Base-by-base conservation (phyloP, 2,329 filamentous ascomycete genomes). In the Amylocarpus encephaloides region DNA sequence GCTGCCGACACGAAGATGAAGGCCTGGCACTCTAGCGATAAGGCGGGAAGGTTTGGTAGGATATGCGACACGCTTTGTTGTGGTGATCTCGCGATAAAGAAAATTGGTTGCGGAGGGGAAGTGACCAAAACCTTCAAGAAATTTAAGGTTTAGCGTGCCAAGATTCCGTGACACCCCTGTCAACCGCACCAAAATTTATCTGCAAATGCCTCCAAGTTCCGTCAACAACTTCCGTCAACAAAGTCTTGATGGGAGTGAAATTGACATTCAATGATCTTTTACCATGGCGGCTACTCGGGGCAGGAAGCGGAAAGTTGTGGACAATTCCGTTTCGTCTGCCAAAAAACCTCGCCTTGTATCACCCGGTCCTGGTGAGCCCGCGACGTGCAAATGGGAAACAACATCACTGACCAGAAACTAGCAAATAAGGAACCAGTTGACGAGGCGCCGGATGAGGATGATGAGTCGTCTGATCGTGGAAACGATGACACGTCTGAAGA, bases 401-500 rank as follows among this genome's bases (percentile, higher is more conserved):
- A 26, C 22, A 26, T 7, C 22, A 26, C 22, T 26, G 22, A 26
- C 22, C 7, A 26, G 22, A 26, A 26, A 26, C 12, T 40, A 12
- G 9, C 15, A 39, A 39, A 16, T 34, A 32, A n/a, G 33, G 26
- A 29, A 19, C 29, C 32, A 33, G n/a, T 35, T 33, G 29, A 35
- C n/a, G 15, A 36, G 3, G 3, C 9, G 34, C 26, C 15, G 11
- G 19, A 38, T 6, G 16, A 36, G n/a, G 13, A 19, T 12, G 62
- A 68, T 2, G 60, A 66, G 22, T 32, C 10, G 5, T 45, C 35
- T 12, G 19, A 33, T 36, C 12, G 12, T 11, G 62, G 67, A 6
- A 64, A 68, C 38, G 48, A 60, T 30, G 54, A 56, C 6, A 56
- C 53, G 9, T 63, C 62, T 1, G 60, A 64, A 11, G 68, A 71